Conservation (phyloP, 371 early-diverging fungal genomes). For the Mucor velutinosus region DNA sequence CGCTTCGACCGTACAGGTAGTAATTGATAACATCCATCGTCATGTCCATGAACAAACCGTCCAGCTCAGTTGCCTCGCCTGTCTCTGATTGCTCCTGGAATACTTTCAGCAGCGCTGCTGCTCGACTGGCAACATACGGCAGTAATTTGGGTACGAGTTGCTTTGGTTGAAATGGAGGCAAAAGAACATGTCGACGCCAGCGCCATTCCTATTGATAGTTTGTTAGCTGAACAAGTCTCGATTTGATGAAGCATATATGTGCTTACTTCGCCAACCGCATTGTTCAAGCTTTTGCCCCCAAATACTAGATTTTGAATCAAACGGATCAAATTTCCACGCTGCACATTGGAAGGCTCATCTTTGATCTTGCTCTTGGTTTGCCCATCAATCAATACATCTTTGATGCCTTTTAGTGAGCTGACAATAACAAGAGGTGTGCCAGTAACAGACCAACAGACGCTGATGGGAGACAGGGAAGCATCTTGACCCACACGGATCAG, state of each 20-base stretch:
- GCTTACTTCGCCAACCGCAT: slow-evolving; percentile 46
- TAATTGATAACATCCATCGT: slow-evolving; percentile 56
- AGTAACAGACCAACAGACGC: slow-evolving; percentile 45
- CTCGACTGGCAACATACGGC: slow-evolving; percentile 42
- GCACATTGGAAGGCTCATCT: slow-evolving; percentile 27
- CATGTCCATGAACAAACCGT: slow-evolving; percentile 38
- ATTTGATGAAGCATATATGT: background rate
- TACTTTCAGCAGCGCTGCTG: slow-evolving; percentile 9
- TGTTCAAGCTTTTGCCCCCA: slow-evolving; percentile 50
- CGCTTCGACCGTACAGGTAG: slow-evolving; percentile 48
- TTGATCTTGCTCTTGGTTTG: slow-evolving; percentile 31
- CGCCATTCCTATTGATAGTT: slow-evolving; percentile 45
- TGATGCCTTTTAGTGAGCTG: slow-evolving; percentile 45
- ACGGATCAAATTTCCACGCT: slow-evolving; percentile 44
- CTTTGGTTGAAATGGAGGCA: slow-evolving; percentile 50
- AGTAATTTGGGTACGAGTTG: slow-evolving; percentile 45
- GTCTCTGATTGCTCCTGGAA: slow-evolving; percentile 30
- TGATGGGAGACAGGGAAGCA: slow-evolving; percentile 28
- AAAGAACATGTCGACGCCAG: slow-evolving; percentile 51
- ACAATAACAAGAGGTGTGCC: slow-evolving; percentile 46
- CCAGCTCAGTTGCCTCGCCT: slow-evolving; percentile 35
- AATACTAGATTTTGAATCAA: slow-evolving; percentile 50
- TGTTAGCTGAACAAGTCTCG: background rate
- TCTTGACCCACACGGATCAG: slow-evolving; percentile 43
- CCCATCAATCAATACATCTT: slow-evolving; percentile 47